Evolutionary conservation across 768 basidiomycete genomes (phyloP).

Genomic region (Rhodotorula kratochvilovae): DNA sequence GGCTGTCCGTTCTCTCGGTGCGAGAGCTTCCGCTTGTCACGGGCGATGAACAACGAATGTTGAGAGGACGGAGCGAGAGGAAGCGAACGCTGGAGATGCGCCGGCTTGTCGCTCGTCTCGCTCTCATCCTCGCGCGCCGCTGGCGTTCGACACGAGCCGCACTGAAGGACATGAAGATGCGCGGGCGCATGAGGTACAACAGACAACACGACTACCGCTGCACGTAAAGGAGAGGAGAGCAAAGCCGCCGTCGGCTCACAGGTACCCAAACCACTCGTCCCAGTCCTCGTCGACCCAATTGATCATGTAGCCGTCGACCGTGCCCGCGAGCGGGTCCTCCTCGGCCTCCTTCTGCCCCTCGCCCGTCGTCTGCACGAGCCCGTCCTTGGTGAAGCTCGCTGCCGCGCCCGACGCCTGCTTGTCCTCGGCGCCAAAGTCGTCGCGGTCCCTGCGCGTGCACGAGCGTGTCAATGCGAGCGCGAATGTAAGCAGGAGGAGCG

Average conservation of each 20-base stretch:
- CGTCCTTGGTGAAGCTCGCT: constrained; percentile 48
- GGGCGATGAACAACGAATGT: too few relatives aligned
- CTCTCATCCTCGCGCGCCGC: too few relatives aligned
- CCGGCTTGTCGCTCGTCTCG: too few relatives aligned
- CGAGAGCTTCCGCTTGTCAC: too few relatives aligned
- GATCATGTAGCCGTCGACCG: constrained; percentile 80
- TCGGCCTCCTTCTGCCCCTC: constrained; percentile 46
- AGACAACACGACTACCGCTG: background rate
- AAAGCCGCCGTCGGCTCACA: background rate
- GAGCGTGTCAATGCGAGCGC: too few relatives aligned
- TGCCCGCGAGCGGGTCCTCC: constrained; percentile 60
- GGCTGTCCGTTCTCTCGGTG: too few relatives aligned
- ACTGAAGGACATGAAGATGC: background rate
- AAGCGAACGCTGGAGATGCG: too few relatives aligned
- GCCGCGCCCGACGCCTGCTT: constrained; percentile 18
- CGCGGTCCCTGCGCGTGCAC: constrained; percentile 51
- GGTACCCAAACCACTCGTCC: constrained; percentile 37
- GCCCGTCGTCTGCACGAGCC: constrained; percentile 50
- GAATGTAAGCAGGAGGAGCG: background rate
- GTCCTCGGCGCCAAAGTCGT: constrained; percentile 39
- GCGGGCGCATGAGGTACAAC: background rate
- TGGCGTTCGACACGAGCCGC: too few relatives aligned
- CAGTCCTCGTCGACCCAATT: constrained; percentile 48
- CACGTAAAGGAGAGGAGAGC: too few relatives aligned
- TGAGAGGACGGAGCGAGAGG: too few relatives aligned